These are phyloP conservation scores for Lichtheimia hyalospora DNA, from an alignment of 371 early-diverging fungal species.

Conservation along the genomic window DNA sequence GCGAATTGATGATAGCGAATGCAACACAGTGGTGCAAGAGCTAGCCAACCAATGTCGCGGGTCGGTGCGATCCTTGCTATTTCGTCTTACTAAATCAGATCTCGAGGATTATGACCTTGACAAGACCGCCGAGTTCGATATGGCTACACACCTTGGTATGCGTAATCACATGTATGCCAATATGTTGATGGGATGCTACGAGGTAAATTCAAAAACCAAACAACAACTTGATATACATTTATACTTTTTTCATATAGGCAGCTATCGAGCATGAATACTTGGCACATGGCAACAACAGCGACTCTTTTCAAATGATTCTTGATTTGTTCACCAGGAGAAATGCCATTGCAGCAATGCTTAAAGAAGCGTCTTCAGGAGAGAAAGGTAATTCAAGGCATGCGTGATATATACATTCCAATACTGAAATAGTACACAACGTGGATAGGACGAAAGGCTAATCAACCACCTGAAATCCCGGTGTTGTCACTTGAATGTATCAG, in stretches of 20 bases:
- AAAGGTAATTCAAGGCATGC: slow-evolving; percentile 23
- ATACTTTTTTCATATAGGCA: slow-evolving; percentile 19
- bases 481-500: slow-evolving; percentile 30
- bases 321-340: slow-evolving; percentile 41
- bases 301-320: slow-evolving; percentile 28
- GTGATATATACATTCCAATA: neutral
- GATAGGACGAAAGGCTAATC: slow-evolving; percentile 30
- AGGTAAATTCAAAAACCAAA: slow-evolving; percentile 25
- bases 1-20: neutral
- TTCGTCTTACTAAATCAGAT: slow-evolving; percentile 32
- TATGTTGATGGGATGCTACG: slow-evolving; percentile 50
- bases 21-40: slow-evolving; percentile 11
- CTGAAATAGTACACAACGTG: neutral
- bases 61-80: slow-evolving; percentile 22
- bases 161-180: slow-evolving; percentile 49
- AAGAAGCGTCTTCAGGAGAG: slow-evolving; percentile 28
- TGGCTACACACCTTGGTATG: slow-evolving; percentile 46
- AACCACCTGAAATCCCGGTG: slow-evolving; percentile 13
- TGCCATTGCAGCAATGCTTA: slow-evolving; percentile 23
- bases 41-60: slow-evolving; percentile 7
- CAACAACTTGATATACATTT: neutral
- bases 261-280: slow-evolving; percentile 42
- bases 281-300: slow-evolving; percentile 12
- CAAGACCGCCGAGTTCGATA: slow-evolving; percentile 54
- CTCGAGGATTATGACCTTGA: slow-evolving; percentile 61